A percentile compares a stretch with the other conserved stretches of the same genome.
Conservation (phyloP, 805 yeast species). For the Monosporozyma unispora region DNA sequence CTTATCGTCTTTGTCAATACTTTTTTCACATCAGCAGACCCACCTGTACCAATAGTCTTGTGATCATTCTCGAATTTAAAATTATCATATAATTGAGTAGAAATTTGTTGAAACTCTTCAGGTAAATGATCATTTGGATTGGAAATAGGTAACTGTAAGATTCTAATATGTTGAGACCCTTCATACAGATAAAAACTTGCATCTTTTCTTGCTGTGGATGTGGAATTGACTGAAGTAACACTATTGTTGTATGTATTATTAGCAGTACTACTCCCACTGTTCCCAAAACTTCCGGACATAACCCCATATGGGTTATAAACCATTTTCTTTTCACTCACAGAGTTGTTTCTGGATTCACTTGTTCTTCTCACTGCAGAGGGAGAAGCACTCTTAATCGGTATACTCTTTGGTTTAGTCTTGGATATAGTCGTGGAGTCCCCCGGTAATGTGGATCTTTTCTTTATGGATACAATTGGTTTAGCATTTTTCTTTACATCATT, state of each 20-base stretch:
- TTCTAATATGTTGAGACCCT: constrained; percentile 33
- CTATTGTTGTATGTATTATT: background rate
- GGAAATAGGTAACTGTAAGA: constrained; percentile 52
- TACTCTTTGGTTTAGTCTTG: background rate
- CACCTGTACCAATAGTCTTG: constrained; percentile 60
- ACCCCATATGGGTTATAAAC: constrained; percentile 60
- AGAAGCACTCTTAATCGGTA: background rate
- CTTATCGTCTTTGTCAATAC: constrained; percentile 21
- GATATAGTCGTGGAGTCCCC: background rate
- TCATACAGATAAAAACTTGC: constrained; percentile 28
- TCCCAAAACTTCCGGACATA: constrained; percentile 6
- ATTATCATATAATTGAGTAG: constrained; percentile 43
- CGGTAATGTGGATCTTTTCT: constrained; percentile 6
- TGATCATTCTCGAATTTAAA: constrained; percentile 40
- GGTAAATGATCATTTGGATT: constrained; percentile 63
- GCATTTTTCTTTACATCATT: constrained; percentile 2
- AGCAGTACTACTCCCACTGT: background rate
- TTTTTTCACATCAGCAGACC: constrained; percentile 57
- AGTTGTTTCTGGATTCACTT: background rate
- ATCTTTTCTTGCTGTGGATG: constrained; percentile 10
- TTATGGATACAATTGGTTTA: background rate
- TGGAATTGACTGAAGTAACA: background rate
- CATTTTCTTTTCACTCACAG: constrained; percentile 25
- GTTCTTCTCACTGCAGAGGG: background rate
- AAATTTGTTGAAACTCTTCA: constrained; percentile 38